These are phyloP conservation scores for Aspergillus pseudoterreus DNA, from an alignment of 2,329 filamentous ascomycete species.

Conservation along the genomic window DNA sequence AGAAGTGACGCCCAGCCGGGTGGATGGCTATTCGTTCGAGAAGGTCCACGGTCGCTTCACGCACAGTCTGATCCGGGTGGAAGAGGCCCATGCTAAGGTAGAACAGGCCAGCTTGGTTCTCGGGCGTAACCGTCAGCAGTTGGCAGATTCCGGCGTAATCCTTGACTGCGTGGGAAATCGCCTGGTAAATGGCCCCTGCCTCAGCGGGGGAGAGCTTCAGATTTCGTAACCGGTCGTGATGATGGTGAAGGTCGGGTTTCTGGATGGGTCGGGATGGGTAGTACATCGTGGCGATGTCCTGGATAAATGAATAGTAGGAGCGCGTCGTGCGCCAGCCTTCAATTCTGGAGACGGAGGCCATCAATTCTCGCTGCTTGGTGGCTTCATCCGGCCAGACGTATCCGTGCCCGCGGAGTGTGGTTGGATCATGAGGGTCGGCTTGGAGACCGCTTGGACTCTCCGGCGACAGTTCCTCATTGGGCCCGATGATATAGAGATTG, in stretches of 20 bases:
- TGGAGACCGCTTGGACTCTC: constrained; percentile 48
- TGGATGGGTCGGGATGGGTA: constrained; percentile 38
- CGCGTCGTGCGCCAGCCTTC: constrained; percentile 96
- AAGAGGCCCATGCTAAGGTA: constrained; percentile 89
- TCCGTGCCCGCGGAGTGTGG: constrained; percentile 72
- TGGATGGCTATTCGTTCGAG: constrained; percentile 80
- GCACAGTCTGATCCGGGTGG: constrained; percentile 78
- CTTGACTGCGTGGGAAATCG: constrained; percentile 70
- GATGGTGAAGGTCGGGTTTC: constrained; percentile 72
- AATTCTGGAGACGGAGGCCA: constrained; percentile 86
- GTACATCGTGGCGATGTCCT: constrained; percentile 52
- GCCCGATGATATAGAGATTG: constrained; percentile 74
- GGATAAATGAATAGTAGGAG: constrained; percentile 93
- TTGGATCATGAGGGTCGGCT: constrained; percentile 37
- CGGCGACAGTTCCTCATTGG: constrained; percentile 58
- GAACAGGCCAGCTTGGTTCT: constrained; percentile 83
- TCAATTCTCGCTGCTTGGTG: constrained; percentile 77
- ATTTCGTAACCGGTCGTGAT: constrained; percentile 84
- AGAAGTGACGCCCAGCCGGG: constrained; percentile 90
- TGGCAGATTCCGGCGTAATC: constrained; percentile 84
- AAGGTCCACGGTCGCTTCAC: constrained; percentile 71
- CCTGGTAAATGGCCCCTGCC: constrained; percentile 79
- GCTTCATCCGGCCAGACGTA: constrained; percentile 91
- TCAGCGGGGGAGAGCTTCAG: constrained; percentile 73
- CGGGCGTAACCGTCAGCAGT: constrained; percentile 74